phyloP scores from a whole-genome alignment of 306 rosid species.

The Ormosia semicastrata region DNA sequence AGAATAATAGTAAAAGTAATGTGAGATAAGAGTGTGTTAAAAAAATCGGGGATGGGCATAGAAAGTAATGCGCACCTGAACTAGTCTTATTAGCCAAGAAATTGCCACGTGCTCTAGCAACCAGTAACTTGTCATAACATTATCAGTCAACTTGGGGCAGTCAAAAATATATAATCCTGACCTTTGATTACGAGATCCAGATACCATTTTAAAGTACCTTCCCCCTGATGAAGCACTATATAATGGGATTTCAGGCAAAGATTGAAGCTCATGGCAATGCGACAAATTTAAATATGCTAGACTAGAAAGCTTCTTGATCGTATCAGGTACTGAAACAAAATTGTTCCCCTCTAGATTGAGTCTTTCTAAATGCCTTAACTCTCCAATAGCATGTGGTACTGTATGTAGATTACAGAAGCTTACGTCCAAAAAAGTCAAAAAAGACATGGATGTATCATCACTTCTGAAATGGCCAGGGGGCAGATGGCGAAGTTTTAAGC shows the following conservation, averaged over 20 bases:
- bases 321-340: not conserved
- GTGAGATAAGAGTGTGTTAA: no score
- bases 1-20: no score
- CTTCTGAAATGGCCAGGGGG: no score
- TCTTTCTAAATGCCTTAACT: not conserved
- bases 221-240: not conserved
- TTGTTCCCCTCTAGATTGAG: slow-evolving; percentile 6
- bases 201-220: not conserved
- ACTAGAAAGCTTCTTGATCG: not conserved
- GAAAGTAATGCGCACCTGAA: not conserved
- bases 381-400: slow-evolving; percentile 8
- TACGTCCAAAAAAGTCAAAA: not conserved
- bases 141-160: not conserved
- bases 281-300: slow-evolving; percentile 19
- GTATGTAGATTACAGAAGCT: not conserved
- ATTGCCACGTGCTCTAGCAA: no score
- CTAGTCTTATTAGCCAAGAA: not conserved
- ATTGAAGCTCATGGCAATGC: not conserved
- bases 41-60: no score
- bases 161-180: slow-evolving; percentile 6
- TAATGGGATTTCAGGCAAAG: not conserved
- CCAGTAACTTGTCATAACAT: no score
- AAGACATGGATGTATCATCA: not conserved
- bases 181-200: not conserved
- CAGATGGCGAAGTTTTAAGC: not conserved